Evolutionary conservation across 1,284 basidiomycete species (phyloP), one percentile per base, ranked within the genome.

Genomic region (Cryptococcus amylolentus): DNA sequence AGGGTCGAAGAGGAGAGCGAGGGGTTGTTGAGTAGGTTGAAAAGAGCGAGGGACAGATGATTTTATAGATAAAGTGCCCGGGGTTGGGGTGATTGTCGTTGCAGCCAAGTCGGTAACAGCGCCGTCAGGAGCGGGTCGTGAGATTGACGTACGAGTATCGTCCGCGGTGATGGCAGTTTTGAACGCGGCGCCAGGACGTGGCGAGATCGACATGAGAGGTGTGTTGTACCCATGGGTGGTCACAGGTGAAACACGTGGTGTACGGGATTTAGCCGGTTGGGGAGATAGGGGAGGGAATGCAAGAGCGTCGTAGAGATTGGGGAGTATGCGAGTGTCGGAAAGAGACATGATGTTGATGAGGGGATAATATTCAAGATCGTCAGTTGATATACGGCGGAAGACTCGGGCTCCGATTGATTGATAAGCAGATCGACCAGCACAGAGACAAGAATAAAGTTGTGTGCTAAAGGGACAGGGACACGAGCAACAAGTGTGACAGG

Each of bases 251-350:
- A 49, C 27, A 52, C 31, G 18, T 35, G 18, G 18, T 35, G 18
- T 27, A 51, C n/a, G 18, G 43, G 44, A 6, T 40, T 45, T 42
- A 43, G 28, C 43, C 20, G 27, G 28, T 42, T 23, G 38, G 16
- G 64, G 63, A 26, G 69, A 65, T 9, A 65, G 40, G 37, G 67
- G 64, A 38, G 68, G 69, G 12, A 69, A 62, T 13, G 70, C 68
- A n/a, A 73, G 61, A 10, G 59, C 65, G 51, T 66, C 58, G 52
- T 72, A 73, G 10, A 73, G 51, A 28, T 59, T 56, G 18, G 67
- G 55, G n/a, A 73, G 54, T 13, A 71, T 51, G 27, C 53, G 46
- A 12, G 51, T 39, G 51, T 71, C 61, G 43, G 56, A 42, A 38
- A 66, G 61, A 13, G 66, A 68, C 64, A 66, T 66, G 39, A 31